Conservation (phyloP, 2,329 filamentous ascomycete genomes). For the Triangularia verruculosa region DNA sequence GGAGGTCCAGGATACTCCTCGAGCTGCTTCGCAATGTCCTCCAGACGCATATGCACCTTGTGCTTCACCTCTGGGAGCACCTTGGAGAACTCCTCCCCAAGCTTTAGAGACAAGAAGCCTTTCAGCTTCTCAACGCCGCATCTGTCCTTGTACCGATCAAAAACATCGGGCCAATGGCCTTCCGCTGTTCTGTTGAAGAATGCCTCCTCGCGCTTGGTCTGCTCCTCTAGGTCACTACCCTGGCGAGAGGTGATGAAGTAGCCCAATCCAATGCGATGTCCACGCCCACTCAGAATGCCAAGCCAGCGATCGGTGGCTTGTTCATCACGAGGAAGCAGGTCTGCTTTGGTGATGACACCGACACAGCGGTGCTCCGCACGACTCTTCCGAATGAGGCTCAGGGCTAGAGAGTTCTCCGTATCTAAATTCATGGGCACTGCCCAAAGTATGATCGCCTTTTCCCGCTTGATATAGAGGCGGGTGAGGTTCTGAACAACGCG, state of each 20-base stretch:
- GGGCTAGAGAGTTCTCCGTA: conserved; percentile 69
- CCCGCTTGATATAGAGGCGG: conserved; percentile 63
- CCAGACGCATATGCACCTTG: conserved; percentile 50
- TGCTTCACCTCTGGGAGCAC: conserved; percentile 45
- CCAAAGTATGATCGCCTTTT: conserved; percentile 72
- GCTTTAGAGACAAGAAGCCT: conserved; percentile 49
- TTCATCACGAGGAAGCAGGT: conserved; percentile 58
- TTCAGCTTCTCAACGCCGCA: conserved; percentile 55
- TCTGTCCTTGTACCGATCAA: conserved; percentile 45
- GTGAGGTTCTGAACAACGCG: conserved; percentile 70
- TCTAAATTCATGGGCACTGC: conserved; percentile 77
- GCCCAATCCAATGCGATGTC: conserved; percentile 65
- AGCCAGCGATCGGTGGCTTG: conserved; percentile 59
- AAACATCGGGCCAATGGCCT: conserved; percentile 47
- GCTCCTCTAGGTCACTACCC: conserved; percentile 49
- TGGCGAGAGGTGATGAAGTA: conserved; percentile 77
- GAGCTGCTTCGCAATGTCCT: conserved; percentile 54
- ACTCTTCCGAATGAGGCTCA: conserved; percentile 58
- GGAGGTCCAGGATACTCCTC: conserved; percentile 63
- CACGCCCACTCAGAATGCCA: conserved; percentile 58
- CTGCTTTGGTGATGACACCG: conserved; percentile 83
- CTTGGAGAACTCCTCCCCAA: conserved; percentile 53
- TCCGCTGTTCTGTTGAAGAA: conserved; percentile 45
- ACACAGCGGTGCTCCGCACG: conserved; percentile 59
- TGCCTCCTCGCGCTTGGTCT: conserved; percentile 49